Base-by-base conservation (phyloP, 164 flowering plant genomes). In the Brasenia schreberi region DNA sequence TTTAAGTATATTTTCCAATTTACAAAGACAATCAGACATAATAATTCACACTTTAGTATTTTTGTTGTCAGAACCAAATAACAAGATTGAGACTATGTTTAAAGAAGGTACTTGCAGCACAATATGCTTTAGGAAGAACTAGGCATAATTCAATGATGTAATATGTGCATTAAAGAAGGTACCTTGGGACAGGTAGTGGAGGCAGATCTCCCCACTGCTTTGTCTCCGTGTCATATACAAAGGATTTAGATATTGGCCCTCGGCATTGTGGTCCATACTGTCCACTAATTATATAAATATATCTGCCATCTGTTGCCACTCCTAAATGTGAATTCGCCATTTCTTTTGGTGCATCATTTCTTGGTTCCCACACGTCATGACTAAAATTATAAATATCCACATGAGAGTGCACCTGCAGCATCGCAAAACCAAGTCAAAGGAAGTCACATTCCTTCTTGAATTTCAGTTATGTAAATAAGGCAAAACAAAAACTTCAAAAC, bases 251-350 rank as follows among this genome's bases (percentile, higher is more conserved):
- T 43, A 81, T 84, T 56, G 98, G 90, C 11, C 83, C 86, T 75
- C 98, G 81, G 77, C 98, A 93, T 65, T 91, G 97, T 5, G 98
- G 96, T 59, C 97, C 98, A 77, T 89, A 82, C 75, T 93, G 98
- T 61, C 98, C 98, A 0, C 87, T 79, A 68, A 93, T 85, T 3
- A 85, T 76, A 67, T 93, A 93, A 62, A 93, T 79, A 68, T 83
- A 89, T 82, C 97, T 86, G 62, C 95, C 97, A 77, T 93, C 98
- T 18, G 89, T 85, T 65, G 69, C 96, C 82, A 91, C 81, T 59
- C 97, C 97, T 68, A 93, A 74, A 81, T 93, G 98, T 43, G 98
- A 93, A 81, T 93, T 76, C 27, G 95, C 98, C 98, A 93, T 93
- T 62, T 85, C 92, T 77, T 87, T 93, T 18, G 98, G 98, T 79